These are phyloP conservation scores for Oryza meyeriana DNA, from an alignment of 176 grass and related monocot species.

Conservation along the genomic window DNA sequence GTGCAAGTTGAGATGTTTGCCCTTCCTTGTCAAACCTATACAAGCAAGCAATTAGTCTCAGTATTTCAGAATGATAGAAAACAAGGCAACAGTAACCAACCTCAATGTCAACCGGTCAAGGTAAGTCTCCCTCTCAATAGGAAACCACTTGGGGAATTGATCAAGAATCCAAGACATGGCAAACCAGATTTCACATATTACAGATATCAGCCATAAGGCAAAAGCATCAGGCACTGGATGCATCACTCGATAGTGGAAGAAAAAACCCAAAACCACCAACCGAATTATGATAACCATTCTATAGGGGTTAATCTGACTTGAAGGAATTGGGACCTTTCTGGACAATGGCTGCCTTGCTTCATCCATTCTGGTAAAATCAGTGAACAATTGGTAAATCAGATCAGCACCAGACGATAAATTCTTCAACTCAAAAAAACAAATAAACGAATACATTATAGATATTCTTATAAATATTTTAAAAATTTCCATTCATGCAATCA, in stretches of 20 bases:
- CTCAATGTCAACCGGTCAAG: not conserved
- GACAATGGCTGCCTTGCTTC: not conserved
- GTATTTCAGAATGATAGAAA: not conserved
- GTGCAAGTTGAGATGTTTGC: not conserved
- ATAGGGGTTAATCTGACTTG: not conserved
- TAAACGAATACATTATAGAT: not conserved
- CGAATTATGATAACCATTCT: not conserved
- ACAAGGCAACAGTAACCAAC: not conserved
- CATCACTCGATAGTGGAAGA: not conserved
- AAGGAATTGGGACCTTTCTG: not conserved
- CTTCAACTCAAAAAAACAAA: not conserved
- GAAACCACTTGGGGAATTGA: not conserved
- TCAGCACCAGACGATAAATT: not conserved
- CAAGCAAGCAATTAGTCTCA: not conserved
- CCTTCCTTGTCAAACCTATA: not conserved
- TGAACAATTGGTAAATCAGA: not conserved
- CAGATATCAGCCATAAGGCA: not conserved
- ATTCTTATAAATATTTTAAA: not conserved
- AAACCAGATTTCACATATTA: not conserved
- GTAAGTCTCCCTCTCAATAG: not conserved
- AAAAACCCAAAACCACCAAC: not conserved
- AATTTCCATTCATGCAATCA: not conserved
- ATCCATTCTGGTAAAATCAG: not conserved
- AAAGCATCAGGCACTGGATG: not conserved
- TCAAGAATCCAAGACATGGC: not conserved